Evolutionary conservation across 495 filamentous ascomycete species (phyloP).

Genomic region (Penicillium arizonense): DNA sequence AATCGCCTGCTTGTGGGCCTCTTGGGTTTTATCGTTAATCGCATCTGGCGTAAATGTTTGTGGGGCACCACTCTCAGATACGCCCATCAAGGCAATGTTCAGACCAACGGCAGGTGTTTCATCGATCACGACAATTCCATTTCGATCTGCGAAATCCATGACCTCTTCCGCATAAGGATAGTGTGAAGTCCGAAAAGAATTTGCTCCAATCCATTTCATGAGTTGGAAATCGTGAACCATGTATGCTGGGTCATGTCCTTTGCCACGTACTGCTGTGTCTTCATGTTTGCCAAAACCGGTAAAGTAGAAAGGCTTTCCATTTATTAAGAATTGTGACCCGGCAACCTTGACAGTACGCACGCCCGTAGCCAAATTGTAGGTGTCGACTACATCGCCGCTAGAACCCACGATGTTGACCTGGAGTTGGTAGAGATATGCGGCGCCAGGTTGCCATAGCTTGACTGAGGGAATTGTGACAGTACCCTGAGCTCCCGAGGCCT

Average conservation of each 20-base stretch:
- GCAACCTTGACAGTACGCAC: background rate
- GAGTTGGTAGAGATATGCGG: conserved; percentile 5
- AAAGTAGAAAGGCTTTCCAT: conserved; percentile 4
- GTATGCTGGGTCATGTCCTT: conserved; percentile 11
- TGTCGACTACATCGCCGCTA: background rate
- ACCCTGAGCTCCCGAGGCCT: background rate
- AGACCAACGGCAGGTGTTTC: conserved; percentile 7
- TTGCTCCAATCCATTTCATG: conserved; percentile 21
- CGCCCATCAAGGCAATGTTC: background rate
- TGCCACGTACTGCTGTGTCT: conserved; percentile 1
- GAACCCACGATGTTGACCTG: background rate
- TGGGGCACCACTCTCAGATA: background rate
- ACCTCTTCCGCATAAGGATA: conserved; percentile 25
- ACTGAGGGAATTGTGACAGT: background rate
- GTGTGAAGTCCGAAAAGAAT: conserved; percentile 24
- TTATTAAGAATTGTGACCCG: conserved; percentile 2
- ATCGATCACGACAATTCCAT: conserved; percentile 6
- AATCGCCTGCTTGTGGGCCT: background rate
- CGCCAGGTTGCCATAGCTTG: conserved; percentile 5
- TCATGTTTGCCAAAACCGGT: conserved; percentile 5
- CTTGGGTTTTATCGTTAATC: conserved; percentile 1
- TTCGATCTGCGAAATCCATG: conserved; percentile 15
- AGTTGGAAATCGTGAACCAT: conserved; percentile 21
- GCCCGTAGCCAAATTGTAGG: conserved; percentile 1
- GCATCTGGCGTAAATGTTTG: background rate